These are phyloP conservation scores for Cyberlindnera mycetangii DNA, from an alignment of 805 yeast species.

Conservation along the genomic window DNA sequence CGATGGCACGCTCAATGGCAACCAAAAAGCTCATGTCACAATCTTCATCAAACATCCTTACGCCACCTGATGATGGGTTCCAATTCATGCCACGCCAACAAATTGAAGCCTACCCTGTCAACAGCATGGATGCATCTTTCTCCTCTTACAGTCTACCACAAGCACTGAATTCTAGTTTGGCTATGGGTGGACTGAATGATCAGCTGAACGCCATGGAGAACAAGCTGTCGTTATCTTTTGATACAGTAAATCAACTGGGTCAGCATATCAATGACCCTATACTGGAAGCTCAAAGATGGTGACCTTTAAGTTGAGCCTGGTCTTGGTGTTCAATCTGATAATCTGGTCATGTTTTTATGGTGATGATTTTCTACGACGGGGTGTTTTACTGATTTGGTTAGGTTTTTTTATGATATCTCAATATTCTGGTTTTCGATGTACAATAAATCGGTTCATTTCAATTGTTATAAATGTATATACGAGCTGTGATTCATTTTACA, in stretches of 20 bases:
- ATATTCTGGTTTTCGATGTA: no score
- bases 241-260: slow-evolving; percentile 1
- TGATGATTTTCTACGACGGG: no score
- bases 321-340: no score
- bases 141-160: background rate
- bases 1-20: background rate
- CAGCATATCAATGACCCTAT: slow-evolving; percentile 1
- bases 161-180: background rate
- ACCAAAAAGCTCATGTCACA: background rate
- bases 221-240: slow-evolving; percentile 10
- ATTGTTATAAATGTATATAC: no score
- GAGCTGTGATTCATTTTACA: no score
- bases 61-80: slow-evolving; percentile 17
- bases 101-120: slow-evolving; percentile 35
- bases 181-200: background rate
- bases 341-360: no score
- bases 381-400: no score
- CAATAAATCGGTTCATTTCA: no score
- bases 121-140: background rate
- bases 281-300: background rate
- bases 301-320: background rate
- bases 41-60: slow-evolving; percentile 4
- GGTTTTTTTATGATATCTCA: no score
- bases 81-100: slow-evolving; percentile 10
- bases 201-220: slow-evolving; percentile 12